These are phyloP conservation scores for Citrus glauca DNA, from an alignment of 345 rosid species.

Conservation along the genomic window DNA sequence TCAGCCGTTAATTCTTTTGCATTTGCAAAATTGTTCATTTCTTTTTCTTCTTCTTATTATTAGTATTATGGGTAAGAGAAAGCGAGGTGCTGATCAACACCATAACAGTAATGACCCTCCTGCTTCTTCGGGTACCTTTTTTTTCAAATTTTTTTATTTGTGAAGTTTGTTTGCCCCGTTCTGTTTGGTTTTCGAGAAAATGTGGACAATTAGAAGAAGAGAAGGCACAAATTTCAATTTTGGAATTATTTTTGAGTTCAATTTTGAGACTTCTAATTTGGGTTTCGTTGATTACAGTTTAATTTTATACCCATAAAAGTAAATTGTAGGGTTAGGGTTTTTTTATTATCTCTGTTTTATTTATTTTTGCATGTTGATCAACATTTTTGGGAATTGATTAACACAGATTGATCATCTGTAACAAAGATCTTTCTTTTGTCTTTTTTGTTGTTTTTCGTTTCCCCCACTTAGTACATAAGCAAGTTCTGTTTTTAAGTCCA, in stretches of 20 bases:
- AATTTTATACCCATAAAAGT: too few species aligned
- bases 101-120: slow-evolving; percentile 10
- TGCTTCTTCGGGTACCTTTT: slow-evolving; percentile 40
- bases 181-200: slow-evolving; percentile 8
- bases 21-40: background rate
- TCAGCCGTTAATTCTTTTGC: slow-evolving; percentile 6
- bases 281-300: background rate
- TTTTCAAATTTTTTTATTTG: background rate
- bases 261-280: background rate
- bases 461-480: background rate
- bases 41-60: background rate
- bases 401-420: background rate
- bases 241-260: background rate
- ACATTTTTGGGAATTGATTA: background rate
- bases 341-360: too few species aligned
- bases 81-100: slow-evolving; percentile 21
- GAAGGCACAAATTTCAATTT: background rate
- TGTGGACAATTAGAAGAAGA: background rate
- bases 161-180: background rate
- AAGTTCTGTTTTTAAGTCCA: background rate
- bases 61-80: slow-evolving; percentile 44
- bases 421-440: background rate
- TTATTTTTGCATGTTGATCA: too few species aligned
- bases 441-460: background rate
- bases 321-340: background rate